Evolutionary conservation across 805 yeast genomes (phyloP), one percentile per base, ranked within the genome.

Genomic region (Phaffomyces thermotolerans): DNA sequence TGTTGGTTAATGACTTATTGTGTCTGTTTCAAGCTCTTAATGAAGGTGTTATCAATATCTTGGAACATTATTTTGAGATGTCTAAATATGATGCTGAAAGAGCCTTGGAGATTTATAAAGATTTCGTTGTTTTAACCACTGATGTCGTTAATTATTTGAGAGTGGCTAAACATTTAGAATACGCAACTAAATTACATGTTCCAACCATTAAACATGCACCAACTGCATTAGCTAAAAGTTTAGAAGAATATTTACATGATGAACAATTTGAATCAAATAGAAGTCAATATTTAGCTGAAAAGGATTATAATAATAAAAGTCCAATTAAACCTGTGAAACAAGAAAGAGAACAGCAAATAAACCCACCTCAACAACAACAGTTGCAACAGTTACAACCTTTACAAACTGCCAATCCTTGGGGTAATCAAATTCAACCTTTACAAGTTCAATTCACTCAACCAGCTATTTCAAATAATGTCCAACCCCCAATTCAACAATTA

Each of bases 131-230:
- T 47, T 79, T 88, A 59, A 93, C 98, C 3, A 80, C 81, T 42
- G 82, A 80, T 58, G 98, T 91, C 9, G 93, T 93, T 25, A 82
- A 81, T 52, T 93, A 84, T 63, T 72, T 93, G 56, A 79, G 95
- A 54, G 79, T 84, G 14, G 99, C 98, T 5, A 91, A 93, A 59
- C 88, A 84, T 60, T 70, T 87, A 51, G 96, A 87, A 63, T 78
- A 80, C 58, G 78, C 89, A 12, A 89, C 97, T 3, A 89, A 89
- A 56, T 69, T 91, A 51, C 90, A 83, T 56, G 95, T 93, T 30
- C 99, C 99, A 32, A 90, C 95, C 13, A 90, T 93, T 48, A 87
- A 87, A 60, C 99, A 93, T 65, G 98, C 98, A 2, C 97, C 97
- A 20, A 90, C 97, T 3, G 93, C 95, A 23, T 72, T 93, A 50